Evolutionary conservation across 192 early-diverging fungal genomes (phyloP).

Genomic region (Backusella westeae): DNA sequence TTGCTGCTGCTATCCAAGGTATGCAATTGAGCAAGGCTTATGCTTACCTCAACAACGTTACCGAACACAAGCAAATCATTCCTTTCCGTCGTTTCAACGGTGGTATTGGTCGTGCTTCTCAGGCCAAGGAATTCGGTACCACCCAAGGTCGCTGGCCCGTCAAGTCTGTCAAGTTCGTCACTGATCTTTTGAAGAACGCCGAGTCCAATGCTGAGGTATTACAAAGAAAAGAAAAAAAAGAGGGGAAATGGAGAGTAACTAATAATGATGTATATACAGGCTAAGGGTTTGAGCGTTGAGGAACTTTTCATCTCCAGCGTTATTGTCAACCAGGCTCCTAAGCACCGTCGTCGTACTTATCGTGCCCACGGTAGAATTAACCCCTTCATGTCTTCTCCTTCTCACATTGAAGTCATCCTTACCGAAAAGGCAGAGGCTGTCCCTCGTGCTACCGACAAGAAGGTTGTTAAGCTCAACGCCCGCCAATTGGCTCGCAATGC

Average conservation of each 20-base stretch:
- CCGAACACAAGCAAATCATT: conserved; percentile 93
- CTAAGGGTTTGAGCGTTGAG: conserved; percentile 89
- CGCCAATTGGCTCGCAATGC: conserved; percentile 52
- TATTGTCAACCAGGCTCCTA: conserved; percentile 96
- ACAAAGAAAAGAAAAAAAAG: neutral
- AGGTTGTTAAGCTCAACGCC: conserved; percentile 43
- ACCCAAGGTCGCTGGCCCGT: conserved; percentile 94
- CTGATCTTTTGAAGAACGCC: conserved; percentile 93
- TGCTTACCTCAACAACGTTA: conserved; percentile 87
- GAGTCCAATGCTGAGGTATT: conserved; percentile 91
- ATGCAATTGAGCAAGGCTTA: conserved; percentile 89
- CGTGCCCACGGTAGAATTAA: conserved; percentile 96
- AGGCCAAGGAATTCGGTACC: conserved; percentile 87
- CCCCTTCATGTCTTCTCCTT: conserved; percentile 90
- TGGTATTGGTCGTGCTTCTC: too few species aligned
- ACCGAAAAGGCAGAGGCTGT: conserved; percentile 87
- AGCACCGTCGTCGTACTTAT: conserved; percentile 94
- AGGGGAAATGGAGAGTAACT: neutral
- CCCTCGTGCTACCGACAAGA: conserved; percentile 58
- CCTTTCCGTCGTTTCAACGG: conserved; percentile 96
- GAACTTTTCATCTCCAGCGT: conserved; percentile 90
- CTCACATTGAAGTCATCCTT: conserved; percentile 94
- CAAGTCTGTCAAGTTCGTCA: conserved; percentile 91
- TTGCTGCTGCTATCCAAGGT: conserved; percentile 89
- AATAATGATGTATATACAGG: conserved; percentile 1